Base-by-base conservation (phyloP, 768 basidiomycete species). In the Podaxis pistillaris region DNA sequence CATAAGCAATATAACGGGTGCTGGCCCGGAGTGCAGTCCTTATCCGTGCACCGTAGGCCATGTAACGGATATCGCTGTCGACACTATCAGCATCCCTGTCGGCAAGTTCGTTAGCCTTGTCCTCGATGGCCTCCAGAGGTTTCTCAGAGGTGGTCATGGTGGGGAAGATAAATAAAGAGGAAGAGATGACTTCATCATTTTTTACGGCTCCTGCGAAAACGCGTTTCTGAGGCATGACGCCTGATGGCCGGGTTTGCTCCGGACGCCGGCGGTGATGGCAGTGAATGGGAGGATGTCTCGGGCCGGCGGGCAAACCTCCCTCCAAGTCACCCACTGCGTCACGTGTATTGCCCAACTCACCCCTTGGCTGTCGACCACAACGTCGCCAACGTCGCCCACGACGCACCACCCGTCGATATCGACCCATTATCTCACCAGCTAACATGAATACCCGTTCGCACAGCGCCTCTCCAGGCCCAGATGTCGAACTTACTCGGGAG, bases 21-120 rank as follows among this genome's bases (percentile, higher is more conserved):
- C 82, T 73, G 17, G 91, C 88, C 24, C 89, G 81, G 58, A 93
- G 73, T 40, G 89, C 90, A 0, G 92, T 93, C 64, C 90, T 79
- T 28, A 93, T 73, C 62, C 92, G 88, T 33, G 90, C 86, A 72
- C 83, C 89, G 71, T 93, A 94, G 4, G 90, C 91, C 77, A 88
- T 76, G 69, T 90, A 90, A 19, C 89, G 83, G 44, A 89, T 67
- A 7, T 88, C 83, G 0, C 88, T 86, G 69, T 93, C 88, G 19
- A 82, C 85, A 13, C 83, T 84, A 74, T 89, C 84, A 30, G 78
- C 86, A 75, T 90, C 72, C 61, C 82, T 76, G 68, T 89, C 87
- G 3, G 85, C 86, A 63, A 92, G 83, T 13, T 75, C 70, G 64
- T 84, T 78, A 11, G 89, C 78, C 61, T 83, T 80, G 22, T 81